A percentile compares a stretch with the other conserved stretches of the same genome.
Conservation (phyloP, 441 rosid genomes). For the Adansonia rubrostipa region DNA sequence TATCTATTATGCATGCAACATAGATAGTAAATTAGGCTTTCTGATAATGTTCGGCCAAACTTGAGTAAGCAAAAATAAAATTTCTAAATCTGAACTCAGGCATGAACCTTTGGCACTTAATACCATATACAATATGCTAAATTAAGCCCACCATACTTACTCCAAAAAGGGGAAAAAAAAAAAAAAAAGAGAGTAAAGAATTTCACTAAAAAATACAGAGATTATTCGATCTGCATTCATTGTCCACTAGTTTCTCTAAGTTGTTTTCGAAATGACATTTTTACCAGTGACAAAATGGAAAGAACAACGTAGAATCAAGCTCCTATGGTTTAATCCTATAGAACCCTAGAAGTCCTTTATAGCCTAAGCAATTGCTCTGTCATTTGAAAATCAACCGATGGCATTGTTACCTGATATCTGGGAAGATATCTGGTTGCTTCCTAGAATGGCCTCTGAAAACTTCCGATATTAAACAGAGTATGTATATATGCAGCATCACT, state of each 20-base stretch:
- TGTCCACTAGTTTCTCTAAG: neutral
- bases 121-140: no score
- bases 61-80: no score
- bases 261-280: neutral
- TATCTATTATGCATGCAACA: no score
- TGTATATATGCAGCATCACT: slow-evolving; percentile 72
- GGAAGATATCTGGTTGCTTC: no score
- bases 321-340: neutral
- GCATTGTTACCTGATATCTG: neutral
- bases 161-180: no score
- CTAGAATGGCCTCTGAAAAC: slow-evolving; percentile 57
- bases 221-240: neutral
- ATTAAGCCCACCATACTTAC: no score
- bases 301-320: neutral
- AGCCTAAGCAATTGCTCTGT: neutral
- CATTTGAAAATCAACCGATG: neutral
- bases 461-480: slow-evolving; percentile 63
- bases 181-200: no score
- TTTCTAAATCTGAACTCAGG: no score
- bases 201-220: no score
- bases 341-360: neutral
- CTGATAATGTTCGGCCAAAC: no score
- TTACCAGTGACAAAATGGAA: neutral
- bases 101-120: no score
- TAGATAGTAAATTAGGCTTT: no score